Base-by-base conservation (phyloP, 1,284 basidiomycete genomes). In the Tilletiopsis washingtonensis region DNA sequence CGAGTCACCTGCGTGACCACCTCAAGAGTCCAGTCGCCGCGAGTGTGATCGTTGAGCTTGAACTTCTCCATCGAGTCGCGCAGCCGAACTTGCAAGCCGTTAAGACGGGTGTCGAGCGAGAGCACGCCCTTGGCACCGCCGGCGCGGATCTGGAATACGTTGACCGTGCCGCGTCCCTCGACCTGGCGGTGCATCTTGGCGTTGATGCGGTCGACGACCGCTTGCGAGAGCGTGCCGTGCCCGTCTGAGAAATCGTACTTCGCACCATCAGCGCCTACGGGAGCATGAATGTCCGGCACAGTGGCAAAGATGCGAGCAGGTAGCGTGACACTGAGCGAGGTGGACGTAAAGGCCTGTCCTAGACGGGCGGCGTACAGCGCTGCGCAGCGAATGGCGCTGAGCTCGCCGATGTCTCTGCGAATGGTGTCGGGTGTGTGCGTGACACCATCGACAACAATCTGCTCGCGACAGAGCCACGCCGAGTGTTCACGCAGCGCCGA, bases 341-440 rank as follows among this genome's bases (percentile, higher is more conserved):
- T 88, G 1, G 83, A 82, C 0, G 84, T 85, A 64, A 88, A 88
- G 0, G 85, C 85, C 73, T 88, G 86, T 5, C 84, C 84, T 59
- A 89, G 76, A 26, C 86, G 79, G 14, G 86, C 86, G 9, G 85
- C 86, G 66, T 82, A 86, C 65, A 84, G 84, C 1, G 85, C 85
- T 5, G 86, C 85, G 29, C 76, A 77, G 42, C 67, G 74, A 40
- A 83, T 77, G 19, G 85, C 77, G 0, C 75, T 76, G 66, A 88
- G 87, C 61, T 84, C 77, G 12, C 85, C 86, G 15, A 86, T 76
- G 15, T 76, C 75, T 21, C 75, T 61, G 21, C 86, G 78, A 48
- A 88, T 85, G 15, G 54, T 74, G 27, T 79, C 74, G 0, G 82
- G 79, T 20, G 77, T 78, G 21, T 86, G 74, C 34, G 41, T 50